Base-by-base conservation (phyloP, 805 yeast genomes). In the Kodamaea leandrae region DNA sequence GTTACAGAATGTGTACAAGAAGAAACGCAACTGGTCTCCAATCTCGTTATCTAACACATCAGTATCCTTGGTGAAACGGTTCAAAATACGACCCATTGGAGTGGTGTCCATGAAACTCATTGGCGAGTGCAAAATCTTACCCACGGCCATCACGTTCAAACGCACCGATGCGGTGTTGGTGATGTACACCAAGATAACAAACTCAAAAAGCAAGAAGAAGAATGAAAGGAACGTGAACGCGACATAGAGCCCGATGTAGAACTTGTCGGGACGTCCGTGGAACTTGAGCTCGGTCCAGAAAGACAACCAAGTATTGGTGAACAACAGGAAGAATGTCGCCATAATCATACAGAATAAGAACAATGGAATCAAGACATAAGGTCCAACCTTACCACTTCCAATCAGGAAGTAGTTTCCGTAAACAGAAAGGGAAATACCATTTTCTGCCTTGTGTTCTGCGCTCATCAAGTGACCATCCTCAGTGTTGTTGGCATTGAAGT, bases 51-150 rank as follows among this genome's bases (percentile, higher is more conserved):
- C 96, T 58, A 87, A 65, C 4, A 81, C 80, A 57, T 88, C 95
- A 0, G 93, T 83, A 60, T 88, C 96, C 52, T 86, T 86, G 2
- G 96, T 86, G 60, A 87, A 88, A 50, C 96, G 70, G 62, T 86
- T 88, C 58, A 89, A 67, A 44, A 88, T 81, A 50, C 96, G 73
- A 1, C 96, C 96, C 71, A 86, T 74, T 13, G 96, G 96, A 0
- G 95, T 85, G 8, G 87, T 79, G 55, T 89, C 96, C 63, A 87
- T 73, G 57, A 78, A 89, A 1, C 81, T 63, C 91, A 86, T 86
- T 36, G 95, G 95, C 2, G 93, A 80, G 45, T 81, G 81, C 45
- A 88, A 64, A 12, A 88, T 68, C 26, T 68, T 74, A 34, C 71
- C 60, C 40, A 82, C 69, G 0, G 95, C 89, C 37, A 53, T 50